Evolutionary conservation across 2,329 filamentous ascomycete species (phyloP), one percentile per base, ranked within the genome.

Genomic region (Hirsutella rhossiliensis): DNA sequence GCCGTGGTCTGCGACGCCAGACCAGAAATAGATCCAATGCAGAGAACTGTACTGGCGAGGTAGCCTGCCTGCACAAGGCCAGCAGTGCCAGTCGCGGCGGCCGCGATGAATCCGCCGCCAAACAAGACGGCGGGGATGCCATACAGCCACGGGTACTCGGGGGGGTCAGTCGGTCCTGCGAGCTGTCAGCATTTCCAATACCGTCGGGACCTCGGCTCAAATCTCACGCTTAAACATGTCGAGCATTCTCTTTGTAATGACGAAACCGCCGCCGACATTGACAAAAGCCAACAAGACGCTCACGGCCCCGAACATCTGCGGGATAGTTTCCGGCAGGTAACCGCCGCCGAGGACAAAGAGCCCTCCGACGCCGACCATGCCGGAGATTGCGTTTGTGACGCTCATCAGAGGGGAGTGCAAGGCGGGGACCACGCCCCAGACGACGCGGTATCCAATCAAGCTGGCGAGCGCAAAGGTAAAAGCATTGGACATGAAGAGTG

Each of bases 181-280:
- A 3, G 13, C 15, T 1, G 38, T 60, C 44, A 59, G 54, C 20
- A 7, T 23, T 5, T 37, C 1, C 17, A 37, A 17, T 7, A 5
- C 31, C n/a, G 8, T 12, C 15, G 4, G 12, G 5, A 15, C 9
- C 9, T 19, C 13, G 9, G 13, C n/a, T 11, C 11, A 6, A 13
- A 6, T 13, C 73, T 54, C 56, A 71, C 84, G 76, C 58, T 84
- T 84, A 59, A 90, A 90, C 85, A 90, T 90, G 60, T 94, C 87
- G 38, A 95, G 70, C 88, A 95, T 95, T 49, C 88, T 76, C 65
- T 94, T 94, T 3, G 87, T 94, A 47, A 95, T 87, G 38, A 94
- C 84, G 48, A 95, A 95, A 0, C 88, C 88, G 46, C 88, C 88
- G 0, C 84, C 82, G 3, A 95, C 80, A 51, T 94, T 94, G 49